Evolutionary conservation across 495 filamentous ascomycete genomes (phyloP).

Genomic region (Podospora pseudoanserina): DNA sequence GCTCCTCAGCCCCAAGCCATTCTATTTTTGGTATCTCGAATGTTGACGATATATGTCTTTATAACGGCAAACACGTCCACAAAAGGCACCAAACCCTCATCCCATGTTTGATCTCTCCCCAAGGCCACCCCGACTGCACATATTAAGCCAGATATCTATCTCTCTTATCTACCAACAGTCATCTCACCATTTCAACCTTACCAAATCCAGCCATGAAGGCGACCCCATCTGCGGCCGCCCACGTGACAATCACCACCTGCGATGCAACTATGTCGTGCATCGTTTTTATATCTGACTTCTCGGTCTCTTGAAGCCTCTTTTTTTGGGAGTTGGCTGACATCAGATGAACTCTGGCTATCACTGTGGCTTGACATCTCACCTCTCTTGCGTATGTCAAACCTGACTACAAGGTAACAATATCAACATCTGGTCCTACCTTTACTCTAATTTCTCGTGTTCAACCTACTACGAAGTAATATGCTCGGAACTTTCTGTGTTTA

Average conservation of each 20-base stretch:
- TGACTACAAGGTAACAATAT: too few species aligned
- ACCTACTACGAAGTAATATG: too few species aligned
- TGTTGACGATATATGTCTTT: too few species aligned
- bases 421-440: too few species aligned
- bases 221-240: slow-evolving; percentile 12
- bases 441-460: too few species aligned
- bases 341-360: too few species aligned
- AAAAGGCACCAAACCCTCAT: too few species aligned
- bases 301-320: neutral
- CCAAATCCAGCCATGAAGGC: neutral
- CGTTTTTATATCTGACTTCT: slow-evolving; percentile 21
- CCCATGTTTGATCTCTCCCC: too few species aligned
- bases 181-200: neutral
- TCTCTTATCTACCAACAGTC: neutral
- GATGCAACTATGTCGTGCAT: slow-evolving; percentile 40
- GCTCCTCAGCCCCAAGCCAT: neutral
- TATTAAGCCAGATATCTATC: neutral
- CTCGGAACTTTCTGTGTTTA: too few species aligned
- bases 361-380: too few species aligned
- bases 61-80: too few species aligned
- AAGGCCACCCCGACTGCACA: neutral
- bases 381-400: too few species aligned
- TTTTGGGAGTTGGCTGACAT: neutral
- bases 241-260: slow-evolving; percentile 36
- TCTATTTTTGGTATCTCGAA: neutral